phyloP scores from a whole-genome alignment of 352 stramenopile species.

The Pythium sp. region DNA sequence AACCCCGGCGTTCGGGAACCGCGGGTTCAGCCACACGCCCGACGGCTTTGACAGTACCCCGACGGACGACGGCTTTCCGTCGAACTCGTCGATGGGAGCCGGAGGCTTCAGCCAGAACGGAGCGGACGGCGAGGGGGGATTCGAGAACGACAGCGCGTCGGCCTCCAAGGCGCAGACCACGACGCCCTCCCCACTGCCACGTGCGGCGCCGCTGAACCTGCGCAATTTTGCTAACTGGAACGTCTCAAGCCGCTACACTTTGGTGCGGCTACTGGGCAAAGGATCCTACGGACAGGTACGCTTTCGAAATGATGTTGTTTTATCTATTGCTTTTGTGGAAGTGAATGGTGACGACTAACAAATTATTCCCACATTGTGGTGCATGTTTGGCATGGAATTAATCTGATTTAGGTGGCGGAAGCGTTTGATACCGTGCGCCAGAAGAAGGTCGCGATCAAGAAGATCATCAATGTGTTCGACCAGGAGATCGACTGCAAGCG shows the following conservation, averaged over 20 bases:
- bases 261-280: slow-evolving; percentile 80
- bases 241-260: slow-evolving; percentile 71
- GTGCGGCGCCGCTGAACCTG: slow-evolving; percentile 72
- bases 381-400: too few relatives aligned
- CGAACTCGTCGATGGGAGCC: slow-evolving; percentile 35
- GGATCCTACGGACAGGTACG: slow-evolving; percentile 75
- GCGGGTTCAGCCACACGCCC: slow-evolving; percentile 48
- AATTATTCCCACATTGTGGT: background rate
- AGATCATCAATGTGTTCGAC: slow-evolving; percentile 88
- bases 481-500: slow-evolving; percentile 88
- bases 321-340: background rate
- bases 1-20: slow-evolving; percentile 77
- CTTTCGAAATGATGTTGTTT: background rate
- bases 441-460: slow-evolving; percentile 88
- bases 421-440: slow-evolving; percentile 75
- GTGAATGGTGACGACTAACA: background rate
- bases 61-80: slow-evolving; percentile 39
- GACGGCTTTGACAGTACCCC: slow-evolving; percentile 68
- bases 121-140: slow-evolving; percentile 30
- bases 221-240: slow-evolving; percentile 85
- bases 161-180: slow-evolving; percentile 36
- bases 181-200: slow-evolving; percentile 59
- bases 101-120: slow-evolving; percentile 20
- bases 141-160: slow-evolving; percentile 4
- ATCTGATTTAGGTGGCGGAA: slow-evolving; percentile 40